Base-by-base conservation (phyloP, 495 filamentous ascomycete species). In the Neurospora sublineolata region DNA sequence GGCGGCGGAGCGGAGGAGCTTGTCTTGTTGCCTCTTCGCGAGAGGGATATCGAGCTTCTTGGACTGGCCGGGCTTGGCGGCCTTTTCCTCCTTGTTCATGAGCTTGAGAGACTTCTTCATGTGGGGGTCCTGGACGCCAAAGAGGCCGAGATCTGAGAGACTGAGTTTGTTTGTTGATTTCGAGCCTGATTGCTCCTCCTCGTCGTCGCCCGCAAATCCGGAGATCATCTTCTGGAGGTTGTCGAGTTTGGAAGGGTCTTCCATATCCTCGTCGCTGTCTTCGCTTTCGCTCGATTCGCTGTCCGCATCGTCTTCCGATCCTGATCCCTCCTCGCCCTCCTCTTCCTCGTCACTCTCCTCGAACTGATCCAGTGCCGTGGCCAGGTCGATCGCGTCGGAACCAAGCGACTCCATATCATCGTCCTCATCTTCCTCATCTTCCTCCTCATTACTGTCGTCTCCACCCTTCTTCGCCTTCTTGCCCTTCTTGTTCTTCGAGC, bases 21-120 rank as follows among this genome's bases (percentile, higher is more conserved):
- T 88, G 77, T 97, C 94, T 77, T 98, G 93, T 73, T 97, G 92
- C 64, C 95, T 89, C 77, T 93, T 97, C 3, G 94, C 86, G 14
- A 97, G 86, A 38, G 96, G 94, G 11, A 93, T 90, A 30, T 91
- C 90, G 14, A 98, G 86, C 77, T 93, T 96, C 68, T 91, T 90
- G 6, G 87, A 83, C 18, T 89, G 82, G 1, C 87, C 87, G 64
- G 83, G 84, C 78, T 83, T 84, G 69, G 75, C 82, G 16, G 77
- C 75, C 67, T 82, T 88, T 82, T 81, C 86, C 74, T 78, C 84
- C 79, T 83, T 87, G 71, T 77, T 81, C 83, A 86, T 86, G 30
- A 91, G 86, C 78, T 93, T 93, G 16, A 96, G 85, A 0, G 93
- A 91, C 78, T 89, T 93, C 76, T 93, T 94, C 72, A 94, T 83